phyloP scores from a whole-genome alignment of 2,329 filamentous ascomycete genomes.

The Myrmaecium sp. region DNA sequence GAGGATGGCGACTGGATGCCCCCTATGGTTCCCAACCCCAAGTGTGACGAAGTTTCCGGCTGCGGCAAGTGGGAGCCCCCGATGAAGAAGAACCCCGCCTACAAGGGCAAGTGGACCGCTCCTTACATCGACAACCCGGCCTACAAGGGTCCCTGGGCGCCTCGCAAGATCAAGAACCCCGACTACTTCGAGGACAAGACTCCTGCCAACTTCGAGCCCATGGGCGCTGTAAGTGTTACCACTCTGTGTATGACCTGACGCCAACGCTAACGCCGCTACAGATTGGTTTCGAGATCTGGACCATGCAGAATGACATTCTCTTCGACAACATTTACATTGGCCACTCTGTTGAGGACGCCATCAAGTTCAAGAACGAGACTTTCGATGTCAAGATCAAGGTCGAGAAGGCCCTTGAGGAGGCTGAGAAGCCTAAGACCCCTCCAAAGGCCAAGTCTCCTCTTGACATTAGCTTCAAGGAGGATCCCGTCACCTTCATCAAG shows the following conservation, averaged over 20 bases:
- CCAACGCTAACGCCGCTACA: slow-evolving; percentile 21
- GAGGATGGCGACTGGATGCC: slow-evolving; percentile 96
- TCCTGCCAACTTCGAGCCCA: slow-evolving; percentile 91
- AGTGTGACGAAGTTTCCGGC: slow-evolving; percentile 83
- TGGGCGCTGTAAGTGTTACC: slow-evolving; percentile 64
- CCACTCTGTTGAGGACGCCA: slow-evolving; percentile 84
- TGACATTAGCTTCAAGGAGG: slow-evolving; percentile 77
- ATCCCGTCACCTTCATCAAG: slow-evolving; percentile 72
- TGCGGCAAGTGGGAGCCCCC: slow-evolving; percentile 88
- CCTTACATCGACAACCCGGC: slow-evolving; percentile 90
- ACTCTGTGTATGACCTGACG: no score
- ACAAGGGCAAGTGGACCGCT: slow-evolving; percentile 98
- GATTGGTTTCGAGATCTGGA: slow-evolving; percentile 99
- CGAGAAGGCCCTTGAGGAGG: slow-evolving; percentile 67
- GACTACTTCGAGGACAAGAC: slow-evolving; percentile 94
- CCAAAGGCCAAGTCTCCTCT: slow-evolving; percentile 50
- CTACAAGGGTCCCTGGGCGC: slow-evolving; percentile 93
- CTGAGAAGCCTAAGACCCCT: slow-evolving; percentile 57
- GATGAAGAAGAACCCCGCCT: slow-evolving; percentile 83
- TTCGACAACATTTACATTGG: slow-evolving; percentile 99
- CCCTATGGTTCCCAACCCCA: slow-evolving; percentile 84
- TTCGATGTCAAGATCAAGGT: slow-evolving; percentile 75
- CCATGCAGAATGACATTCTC: slow-evolving; percentile 96
- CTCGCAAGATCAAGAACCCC: slow-evolving; percentile 93
- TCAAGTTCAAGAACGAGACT: slow-evolving; percentile 74